Conservation (phyloP, 306 rosid genomes). For the Psophocarpus tetragonolobus region DNA sequence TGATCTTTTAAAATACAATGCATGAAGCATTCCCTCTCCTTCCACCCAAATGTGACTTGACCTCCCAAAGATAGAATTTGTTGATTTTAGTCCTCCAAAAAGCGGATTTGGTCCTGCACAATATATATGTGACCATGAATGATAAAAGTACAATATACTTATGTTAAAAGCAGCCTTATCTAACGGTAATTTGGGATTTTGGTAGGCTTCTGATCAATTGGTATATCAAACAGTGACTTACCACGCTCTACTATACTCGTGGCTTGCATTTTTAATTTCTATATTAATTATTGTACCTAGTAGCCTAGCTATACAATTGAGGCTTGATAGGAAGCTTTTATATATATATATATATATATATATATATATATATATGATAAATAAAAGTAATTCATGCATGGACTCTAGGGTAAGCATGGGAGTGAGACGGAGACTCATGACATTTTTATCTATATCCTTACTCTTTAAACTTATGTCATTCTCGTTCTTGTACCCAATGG, state of each 20-base stretch:
- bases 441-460: too few relatives aligned
- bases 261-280: neutral
- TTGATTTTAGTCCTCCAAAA: slow-evolving; percentile 71
- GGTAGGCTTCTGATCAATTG: neutral
- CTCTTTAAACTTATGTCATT: too few relatives aligned
- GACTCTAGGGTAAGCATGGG: too few relatives aligned
- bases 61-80: slow-evolving; percentile 61
- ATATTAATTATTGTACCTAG: neutral
- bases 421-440: too few relatives aligned
- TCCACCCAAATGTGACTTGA: slow-evolving; percentile 68
- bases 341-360: too few relatives aligned
- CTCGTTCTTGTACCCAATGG: too few relatives aligned
- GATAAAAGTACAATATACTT: neutral
- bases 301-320: neutral
- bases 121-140: neutral
- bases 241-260: neutral
- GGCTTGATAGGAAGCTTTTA: neutral
- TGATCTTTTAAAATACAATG: slow-evolving; percentile 48
- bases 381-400: too few relatives aligned
- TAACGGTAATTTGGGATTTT: neutral
- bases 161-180: neutral
- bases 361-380: too few relatives aligned
- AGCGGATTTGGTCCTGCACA: slow-evolving; percentile 73
- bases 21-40: slow-evolving; percentile 92
- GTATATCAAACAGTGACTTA: neutral